Evolutionary conservation across 169 alveolate genomes (phyloP).

Genomic region (Eimeria tenella): DNA sequence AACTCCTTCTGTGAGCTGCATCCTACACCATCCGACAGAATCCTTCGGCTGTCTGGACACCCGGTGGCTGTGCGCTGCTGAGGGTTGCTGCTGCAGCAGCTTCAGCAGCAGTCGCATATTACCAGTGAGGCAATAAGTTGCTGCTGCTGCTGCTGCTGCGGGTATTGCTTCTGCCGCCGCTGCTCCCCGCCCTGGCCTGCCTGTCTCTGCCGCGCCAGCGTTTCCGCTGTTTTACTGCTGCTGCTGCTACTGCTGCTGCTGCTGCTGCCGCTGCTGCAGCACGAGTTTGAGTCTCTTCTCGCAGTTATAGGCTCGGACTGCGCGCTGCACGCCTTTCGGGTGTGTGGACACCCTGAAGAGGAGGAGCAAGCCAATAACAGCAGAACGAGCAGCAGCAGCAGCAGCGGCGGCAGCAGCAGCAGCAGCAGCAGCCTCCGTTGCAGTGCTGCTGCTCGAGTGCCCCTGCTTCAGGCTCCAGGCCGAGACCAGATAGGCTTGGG

Average conservation of each 20-base stretch:
- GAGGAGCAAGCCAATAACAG: constrained; percentile 2
- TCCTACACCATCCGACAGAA: constrained; percentile 5
- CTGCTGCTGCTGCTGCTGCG: neutral
- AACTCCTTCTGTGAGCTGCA: neutral
- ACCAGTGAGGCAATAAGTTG: neutral
- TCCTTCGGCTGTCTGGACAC: constrained; percentile 27
- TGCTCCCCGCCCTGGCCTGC: neutral
- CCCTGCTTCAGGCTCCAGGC: neutral
- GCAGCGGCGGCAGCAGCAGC: constrained; percentile 9
- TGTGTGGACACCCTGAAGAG: neutral
- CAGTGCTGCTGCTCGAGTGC: neutral
- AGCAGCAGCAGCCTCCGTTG: constrained; percentile 31
- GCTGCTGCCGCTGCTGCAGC: constrained; percentile 19
- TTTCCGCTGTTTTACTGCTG: neutral
- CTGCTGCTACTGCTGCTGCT: neutral
- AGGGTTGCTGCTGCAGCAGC: constrained; percentile 20
- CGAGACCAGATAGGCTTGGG: neutral
- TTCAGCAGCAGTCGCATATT: neutral
- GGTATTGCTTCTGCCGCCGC: neutral
- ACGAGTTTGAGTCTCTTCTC: neutral
- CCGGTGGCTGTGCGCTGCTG: constrained; percentile 43
- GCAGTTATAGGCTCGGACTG: constrained; percentile 43
- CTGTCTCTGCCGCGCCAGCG: neutral
- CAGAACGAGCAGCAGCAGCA: constrained; percentile 10
- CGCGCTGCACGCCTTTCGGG: constrained; percentile 32